Base-by-base conservation (phyloP, 2,329 filamentous ascomycete species). In the Fusarium stilboides region DNA sequence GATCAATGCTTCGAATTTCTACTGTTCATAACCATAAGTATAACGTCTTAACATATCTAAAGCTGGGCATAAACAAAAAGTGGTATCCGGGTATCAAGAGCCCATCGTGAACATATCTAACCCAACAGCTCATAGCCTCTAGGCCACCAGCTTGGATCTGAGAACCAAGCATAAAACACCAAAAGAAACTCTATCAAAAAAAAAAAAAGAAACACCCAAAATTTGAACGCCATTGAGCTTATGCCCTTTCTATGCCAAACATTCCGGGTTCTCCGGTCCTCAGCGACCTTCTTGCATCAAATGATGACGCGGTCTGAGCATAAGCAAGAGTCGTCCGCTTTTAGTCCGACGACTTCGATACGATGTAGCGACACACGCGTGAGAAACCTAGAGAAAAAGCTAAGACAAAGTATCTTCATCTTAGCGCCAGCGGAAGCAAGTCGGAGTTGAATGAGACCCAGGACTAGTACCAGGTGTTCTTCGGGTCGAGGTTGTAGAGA, bases 401-500 rank as follows among this genome's bases (percentile, higher is more conserved):
- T 20, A 36, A 51, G 28, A 33, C 17, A 51, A 34, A 26, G 2
- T 43, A 24, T 22, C 17, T 22, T 49, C 26, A 15, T 31, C 33
- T 24, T 40, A 45, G 45, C 40, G 36, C 28, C 44, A 31, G 52
- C n/a, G 46, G 53, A 65, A 37, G 40, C 52, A 58, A 56, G 9
- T 26, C 19, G 39, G 20, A 40, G 49, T 15, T 14, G 10, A 49
- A 45, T 36, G 10, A 47, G 20, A 15, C 37, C 19, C 20, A 34
- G 13, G 15, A 59, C 59, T 72, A 81, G 67, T 84, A 83, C 82
- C 82, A 84, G 2, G 77, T 88, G 68, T 82, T 83, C 42, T 86
- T 84, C 14, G 85, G 86, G 60, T 86, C 84, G 33, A 89, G 82
- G 72, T 83, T 85, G 70, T 87, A 81, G 24, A 87, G 76, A 28